Evolutionary conservation across 352 stramenopile genomes (phyloP).

Genomic region (Nothophytophthora sp.): DNA sequence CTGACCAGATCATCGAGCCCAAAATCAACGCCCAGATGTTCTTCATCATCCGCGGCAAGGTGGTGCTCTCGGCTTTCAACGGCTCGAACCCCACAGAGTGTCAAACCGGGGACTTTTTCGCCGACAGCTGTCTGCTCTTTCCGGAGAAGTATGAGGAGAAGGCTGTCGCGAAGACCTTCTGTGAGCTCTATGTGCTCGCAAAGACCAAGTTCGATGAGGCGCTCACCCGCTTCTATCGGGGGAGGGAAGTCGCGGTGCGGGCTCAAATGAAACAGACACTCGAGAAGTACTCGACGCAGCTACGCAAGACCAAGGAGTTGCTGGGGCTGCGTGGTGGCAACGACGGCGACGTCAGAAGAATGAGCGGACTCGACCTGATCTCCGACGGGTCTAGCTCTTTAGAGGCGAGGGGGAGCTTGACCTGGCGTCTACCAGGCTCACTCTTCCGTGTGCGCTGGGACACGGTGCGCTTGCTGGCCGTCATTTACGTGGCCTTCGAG

Average conservation of each 20-base stretch:
- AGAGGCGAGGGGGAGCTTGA: slow-evolving; percentile 1
- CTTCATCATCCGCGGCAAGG: slow-evolving; percentile 63
- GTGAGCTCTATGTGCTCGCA: slow-evolving; percentile 76
- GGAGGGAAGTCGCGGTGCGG: slow-evolving; percentile 22
- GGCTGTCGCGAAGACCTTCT: slow-evolving; percentile 76
- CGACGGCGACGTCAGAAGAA: slow-evolving; percentile 10
- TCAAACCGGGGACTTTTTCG: slow-evolving; percentile 68
- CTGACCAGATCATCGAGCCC: slow-evolving; percentile 64
- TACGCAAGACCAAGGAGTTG: slow-evolving; percentile 79
- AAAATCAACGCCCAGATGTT: slow-evolving; percentile 82
- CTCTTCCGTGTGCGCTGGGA: slow-evolving; percentile 61
- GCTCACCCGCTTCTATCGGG: slow-evolving; percentile 54
- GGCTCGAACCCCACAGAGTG: slow-evolving; percentile 52
- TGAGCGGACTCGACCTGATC: slow-evolving; percentile 5
- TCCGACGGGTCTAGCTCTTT: not conserved
- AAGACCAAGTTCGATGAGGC: slow-evolving; percentile 64
- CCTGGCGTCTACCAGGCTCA: slow-evolving; percentile 53
- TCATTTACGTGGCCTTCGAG: slow-evolving; percentile 63
- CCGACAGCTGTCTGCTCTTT: slow-evolving; percentile 54
- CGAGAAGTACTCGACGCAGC: slow-evolving; percentile 59
- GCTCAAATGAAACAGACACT: slow-evolving; percentile 44
- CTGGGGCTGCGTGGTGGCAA: slow-evolving; percentile 41
- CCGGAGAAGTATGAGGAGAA: slow-evolving; percentile 72
- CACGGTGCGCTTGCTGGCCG: slow-evolving; percentile 33
- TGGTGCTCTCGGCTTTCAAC: slow-evolving; percentile 53